Conservation (phyloP, 83 land plant species). For the Isoetes engelmannii region DNA sequence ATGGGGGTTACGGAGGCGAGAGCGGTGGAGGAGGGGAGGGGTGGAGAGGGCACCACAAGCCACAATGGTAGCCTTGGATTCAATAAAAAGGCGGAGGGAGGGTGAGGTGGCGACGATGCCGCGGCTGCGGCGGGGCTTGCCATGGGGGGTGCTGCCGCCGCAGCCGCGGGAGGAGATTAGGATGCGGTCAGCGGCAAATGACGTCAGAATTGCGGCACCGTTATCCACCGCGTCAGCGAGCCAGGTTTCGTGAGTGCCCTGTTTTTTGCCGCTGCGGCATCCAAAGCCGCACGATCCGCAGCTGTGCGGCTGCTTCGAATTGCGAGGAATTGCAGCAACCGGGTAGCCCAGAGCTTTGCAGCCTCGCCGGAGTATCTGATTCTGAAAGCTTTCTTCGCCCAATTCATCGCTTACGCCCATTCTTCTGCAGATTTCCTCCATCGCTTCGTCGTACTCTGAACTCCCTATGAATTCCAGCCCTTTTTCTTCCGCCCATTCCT, state of each 20-base stretch:
- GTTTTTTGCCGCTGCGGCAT: slow-evolving; percentile 57
- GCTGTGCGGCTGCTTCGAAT: slow-evolving; percentile 46
- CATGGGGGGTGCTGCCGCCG: slow-evolving; percentile 25
- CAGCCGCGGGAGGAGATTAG: slow-evolving; percentile 3
- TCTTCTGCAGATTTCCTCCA: slow-evolving; percentile 55
- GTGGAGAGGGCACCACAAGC: slow-evolving; percentile 67
- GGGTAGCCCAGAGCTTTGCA: slow-evolving; percentile 50
- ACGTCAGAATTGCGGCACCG: slow-evolving; percentile 55
- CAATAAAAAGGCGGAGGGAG: slow-evolving; percentile 31
- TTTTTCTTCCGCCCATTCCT: slow-evolving; percentile 59
- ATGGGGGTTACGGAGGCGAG: slow-evolving; percentile 57
- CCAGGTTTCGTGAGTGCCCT: slow-evolving; percentile 68
- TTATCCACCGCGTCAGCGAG: slow-evolving; percentile 59
- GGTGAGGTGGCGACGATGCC: not conserved
- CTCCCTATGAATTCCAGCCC: slow-evolving; percentile 51
- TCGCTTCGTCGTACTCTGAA: slow-evolving; percentile 44
- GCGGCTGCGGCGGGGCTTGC: slow-evolving; percentile 26
- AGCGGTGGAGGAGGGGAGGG: slow-evolving; percentile 45
- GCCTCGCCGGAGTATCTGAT: slow-evolving; percentile 48
- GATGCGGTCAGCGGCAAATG: slow-evolving; percentile 39
- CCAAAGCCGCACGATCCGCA: slow-evolving; percentile 81
- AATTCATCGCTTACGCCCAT: slow-evolving; percentile 50
- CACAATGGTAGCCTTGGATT: slow-evolving; percentile 55
- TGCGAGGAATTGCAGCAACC: slow-evolving; percentile 45
- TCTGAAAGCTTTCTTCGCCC: slow-evolving; percentile 49